A percentile compares a stretch with the other conserved stretches of the same genome.
These are phyloP conservation scores for Aaosphaeria pasadenensis DNA, from an alignment of 2,329 filamentous ascomycete genomes.

Conservation along the genomic window DNA sequence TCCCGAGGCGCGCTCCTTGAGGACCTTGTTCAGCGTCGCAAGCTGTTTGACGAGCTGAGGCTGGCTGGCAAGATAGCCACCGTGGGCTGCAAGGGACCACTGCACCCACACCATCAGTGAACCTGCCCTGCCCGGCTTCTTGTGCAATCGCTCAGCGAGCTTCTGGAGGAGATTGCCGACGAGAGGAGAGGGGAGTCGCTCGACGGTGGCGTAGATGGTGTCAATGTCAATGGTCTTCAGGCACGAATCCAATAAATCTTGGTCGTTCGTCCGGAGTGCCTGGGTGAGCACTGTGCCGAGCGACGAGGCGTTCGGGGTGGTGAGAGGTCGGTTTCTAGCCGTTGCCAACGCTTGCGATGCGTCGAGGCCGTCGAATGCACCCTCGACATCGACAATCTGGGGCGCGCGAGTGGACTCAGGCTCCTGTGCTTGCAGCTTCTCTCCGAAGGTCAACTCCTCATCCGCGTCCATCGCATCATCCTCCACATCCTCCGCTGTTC, in stretches of 20 bases:
- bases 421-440: conserved; percentile 69
- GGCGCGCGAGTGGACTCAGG: conserved; percentile 47
- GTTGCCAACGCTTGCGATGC: conserved; percentile 46
- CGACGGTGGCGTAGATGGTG: conserved; percentile 84
- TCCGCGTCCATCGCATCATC: conserved; percentile 37
- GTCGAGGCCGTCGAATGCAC: conserved; percentile 48
- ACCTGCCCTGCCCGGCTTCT: conserved; percentile 82
- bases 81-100: conserved; percentile 89
- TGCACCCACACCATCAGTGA: conserved; percentile 94
- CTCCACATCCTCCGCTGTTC: conserved; percentile 32
- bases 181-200: conserved; percentile 81
- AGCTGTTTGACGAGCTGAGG: conserved; percentile 79
- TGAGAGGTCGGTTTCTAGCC: conserved; percentile 47
- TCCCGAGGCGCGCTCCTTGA: conserved; percentile 80
- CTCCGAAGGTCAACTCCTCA: conserved; percentile 76
- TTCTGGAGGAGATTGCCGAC: conserved; percentile 77
- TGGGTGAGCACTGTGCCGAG: conserved; percentile 91
- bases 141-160: conserved; percentile 81
- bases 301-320: conserved; percentile 70
- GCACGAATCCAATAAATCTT: conserved; percentile 85
- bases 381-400: conserved; percentile 68
- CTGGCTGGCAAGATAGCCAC: conserved; percentile 83
- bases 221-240: conserved; percentile 73
- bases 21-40: conserved; percentile 75
- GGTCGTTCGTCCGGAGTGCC: conserved; percentile 88